Evolutionary conservation across 1,284 basidiomycete species (phyloP).

Genomic region (Omphalotus olearius): DNA sequence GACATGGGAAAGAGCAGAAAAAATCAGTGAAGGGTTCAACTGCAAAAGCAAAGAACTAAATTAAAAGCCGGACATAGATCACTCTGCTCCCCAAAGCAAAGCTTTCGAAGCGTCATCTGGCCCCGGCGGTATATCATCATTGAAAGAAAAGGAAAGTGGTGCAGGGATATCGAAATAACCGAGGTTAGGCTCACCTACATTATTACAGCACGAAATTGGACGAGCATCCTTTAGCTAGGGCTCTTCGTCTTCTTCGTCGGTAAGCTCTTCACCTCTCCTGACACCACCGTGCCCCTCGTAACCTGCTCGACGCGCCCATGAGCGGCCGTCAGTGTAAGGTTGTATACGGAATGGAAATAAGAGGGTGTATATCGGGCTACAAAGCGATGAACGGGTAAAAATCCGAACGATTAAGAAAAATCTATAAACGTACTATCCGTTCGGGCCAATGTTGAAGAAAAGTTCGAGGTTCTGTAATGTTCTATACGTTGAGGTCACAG

Average conservation of each 20-base stretch:
- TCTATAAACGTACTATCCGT: conserved; percentile 66
- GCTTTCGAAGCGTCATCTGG: conserved; percentile 68
- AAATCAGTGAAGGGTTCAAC: no score
- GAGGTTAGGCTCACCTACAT: conserved; percentile 18
- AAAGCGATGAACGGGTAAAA: conserved; percentile 4
- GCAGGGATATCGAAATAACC: conserved; percentile 19
- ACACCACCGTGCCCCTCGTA: conserved; percentile 57
- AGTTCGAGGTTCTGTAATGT: conserved; percentile 63
- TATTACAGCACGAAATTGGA: conserved; percentile 6
- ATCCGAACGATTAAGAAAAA: not conserved
- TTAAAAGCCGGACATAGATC: conserved; percentile 49
- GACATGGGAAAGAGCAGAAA: no score
- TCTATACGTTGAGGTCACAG: not conserved
- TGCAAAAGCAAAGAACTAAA: not conserved
- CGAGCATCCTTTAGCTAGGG: not conserved
- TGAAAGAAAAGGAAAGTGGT: conserved; percentile 8
- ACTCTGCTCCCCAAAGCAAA: conserved; percentile 40
- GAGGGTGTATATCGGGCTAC: conserved; percentile 71
- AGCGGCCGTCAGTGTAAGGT: conserved; percentile 84
- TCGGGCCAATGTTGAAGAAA: conserved; percentile 86
- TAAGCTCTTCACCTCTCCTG: conserved; percentile 63
- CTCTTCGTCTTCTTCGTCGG: conserved; percentile 60
- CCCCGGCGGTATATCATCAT: conserved; percentile 71
- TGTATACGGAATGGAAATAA: conserved; percentile 77
- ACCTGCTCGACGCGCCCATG: conserved; percentile 73